phyloP scores from a whole-genome alignment of 176 grass and related monocot genomes.

The Thalia dealbata region DNA sequence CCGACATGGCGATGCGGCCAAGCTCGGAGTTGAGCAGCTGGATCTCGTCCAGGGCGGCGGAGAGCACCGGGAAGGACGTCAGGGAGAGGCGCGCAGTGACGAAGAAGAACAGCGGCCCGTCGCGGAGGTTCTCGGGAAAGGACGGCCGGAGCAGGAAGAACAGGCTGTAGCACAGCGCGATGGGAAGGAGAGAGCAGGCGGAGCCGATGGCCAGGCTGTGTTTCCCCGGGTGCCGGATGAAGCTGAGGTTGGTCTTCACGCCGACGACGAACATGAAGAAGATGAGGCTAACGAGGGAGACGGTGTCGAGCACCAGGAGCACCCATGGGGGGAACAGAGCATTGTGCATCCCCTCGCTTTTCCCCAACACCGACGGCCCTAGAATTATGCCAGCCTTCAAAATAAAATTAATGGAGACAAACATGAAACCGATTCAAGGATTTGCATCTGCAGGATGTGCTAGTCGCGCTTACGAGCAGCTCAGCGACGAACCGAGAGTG shows the following conservation, averaged over 20 bases:
- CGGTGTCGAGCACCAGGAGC: neutral
- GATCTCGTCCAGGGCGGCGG: conserved; percentile 53
- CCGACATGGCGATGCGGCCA: conserved; percentile 57
- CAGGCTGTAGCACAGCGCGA: conserved; percentile 24
- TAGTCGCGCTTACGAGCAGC: neutral
- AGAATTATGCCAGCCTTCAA: neutral
- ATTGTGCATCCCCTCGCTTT: neutral
- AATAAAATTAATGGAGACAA: neutral
- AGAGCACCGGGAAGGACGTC: conserved; percentile 58
- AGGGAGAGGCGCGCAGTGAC: conserved; percentile 45
- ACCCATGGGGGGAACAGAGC: neutral
- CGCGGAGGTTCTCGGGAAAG: conserved; percentile 34
- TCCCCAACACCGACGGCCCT: neutral
- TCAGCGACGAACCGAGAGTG: conserved; percentile 3
- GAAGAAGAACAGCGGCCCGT: conserved; percentile 30
- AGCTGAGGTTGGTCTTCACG: conserved; percentile 55
- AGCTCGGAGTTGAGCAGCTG: conserved; percentile 84
- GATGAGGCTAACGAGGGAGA: conserved; percentile 37
- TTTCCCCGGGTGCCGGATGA: conserved; percentile 35
- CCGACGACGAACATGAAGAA: conserved; percentile 70
- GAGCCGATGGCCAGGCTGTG: conserved; percentile 43
- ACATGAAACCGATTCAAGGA: too few species aligned
- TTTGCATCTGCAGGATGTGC: too few species aligned
- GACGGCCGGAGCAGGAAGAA: conserved; percentile 21
- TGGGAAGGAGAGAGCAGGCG: conserved; percentile 39